Base-by-base conservation (phyloP, 176 grass and related monocot species). In the Rhynchospora breviuscula region DNA sequence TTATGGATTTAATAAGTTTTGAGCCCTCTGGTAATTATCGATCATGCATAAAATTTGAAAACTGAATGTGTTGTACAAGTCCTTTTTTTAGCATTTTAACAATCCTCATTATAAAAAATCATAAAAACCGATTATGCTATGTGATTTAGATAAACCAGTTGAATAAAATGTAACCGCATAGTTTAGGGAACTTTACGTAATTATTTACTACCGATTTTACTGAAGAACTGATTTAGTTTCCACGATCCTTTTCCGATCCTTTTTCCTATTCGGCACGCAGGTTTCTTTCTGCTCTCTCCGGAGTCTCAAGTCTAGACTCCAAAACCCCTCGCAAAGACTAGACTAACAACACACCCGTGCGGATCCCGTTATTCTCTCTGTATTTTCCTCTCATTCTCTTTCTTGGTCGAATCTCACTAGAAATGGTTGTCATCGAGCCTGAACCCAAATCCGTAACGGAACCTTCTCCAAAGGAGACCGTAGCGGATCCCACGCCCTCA, bases 371-470 rank as follows among this genome's bases (percentile, higher is more conserved):
- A 29, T 29, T 29, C 26, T 29, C 1, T 29, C 26, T 29, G 26
- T 29, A 29, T 29, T 29, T 29, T 29, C 26, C 26, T 29, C 26
- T 1, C 0, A 29, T 1, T 1, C 26, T 29, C 26, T 29, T 29
- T 59, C 46, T 56, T 65, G 67, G 29, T 63, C 69, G 5, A 67
- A 31, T 66, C 49, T 4, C 29, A 31, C 2, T 66, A 44, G 63
- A 72, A 79, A 93, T 97, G 94, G 94, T 91, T 33, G 62, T 97
- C 46, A 97, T 94, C 88, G 88, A 94, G 85, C 86, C 31, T 79
- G 86, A 84, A 54, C 58, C 49, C 53, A 70, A 89, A 81, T 48
- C 65, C 1, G 22, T 60, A 11, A 25, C 80, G 15, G 44, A 47
- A 44, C 33, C 80, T 10, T 67, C 18, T 29, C 12, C n/a, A 68